These are phyloP conservation scores for Cyclotella kingstonii DNA, from an alignment of 108 stramenopile species.

Conservation along the genomic window DNA sequence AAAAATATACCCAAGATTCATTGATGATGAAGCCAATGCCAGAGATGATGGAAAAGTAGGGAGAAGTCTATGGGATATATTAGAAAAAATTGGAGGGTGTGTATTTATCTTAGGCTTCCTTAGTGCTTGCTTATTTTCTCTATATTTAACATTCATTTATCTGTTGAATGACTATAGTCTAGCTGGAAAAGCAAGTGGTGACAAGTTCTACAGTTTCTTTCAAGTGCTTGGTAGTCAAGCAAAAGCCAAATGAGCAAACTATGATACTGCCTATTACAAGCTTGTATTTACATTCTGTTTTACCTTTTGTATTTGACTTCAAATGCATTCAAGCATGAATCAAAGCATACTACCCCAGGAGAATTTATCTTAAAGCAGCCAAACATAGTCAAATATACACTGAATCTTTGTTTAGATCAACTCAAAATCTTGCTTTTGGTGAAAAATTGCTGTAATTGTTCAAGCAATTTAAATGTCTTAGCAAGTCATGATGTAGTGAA, in stretches of 20 bases:
- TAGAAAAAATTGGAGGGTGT: constrained; percentile 68
- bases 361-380: no score
- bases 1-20: constrained; percentile 74
- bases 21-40: constrained; percentile 53
- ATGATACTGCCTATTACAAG: no score
- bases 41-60: constrained; percentile 79
- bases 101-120: constrained; percentile 2
- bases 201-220: constrained; percentile 82
- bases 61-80: constrained; percentile 71
- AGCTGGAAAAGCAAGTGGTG: constrained; percentile 80
- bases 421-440: no score
- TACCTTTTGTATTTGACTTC: no score
- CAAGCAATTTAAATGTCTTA: no score
- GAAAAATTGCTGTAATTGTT: no score
- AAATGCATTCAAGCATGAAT: no score
- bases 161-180: constrained; percentile 19
- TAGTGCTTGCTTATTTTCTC: background rate
- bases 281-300: no score
- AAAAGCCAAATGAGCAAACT: constrained; percentile 7
- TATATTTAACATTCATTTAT: background rate
- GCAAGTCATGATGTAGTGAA: no score
- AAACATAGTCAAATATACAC: no score
- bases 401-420: no score
- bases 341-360: no score
- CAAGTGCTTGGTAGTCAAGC: constrained; percentile 77